phyloP scores from a whole-genome alignment of 495 filamentous ascomycete genomes.

The Talaromyces nanjingensis region DNA sequence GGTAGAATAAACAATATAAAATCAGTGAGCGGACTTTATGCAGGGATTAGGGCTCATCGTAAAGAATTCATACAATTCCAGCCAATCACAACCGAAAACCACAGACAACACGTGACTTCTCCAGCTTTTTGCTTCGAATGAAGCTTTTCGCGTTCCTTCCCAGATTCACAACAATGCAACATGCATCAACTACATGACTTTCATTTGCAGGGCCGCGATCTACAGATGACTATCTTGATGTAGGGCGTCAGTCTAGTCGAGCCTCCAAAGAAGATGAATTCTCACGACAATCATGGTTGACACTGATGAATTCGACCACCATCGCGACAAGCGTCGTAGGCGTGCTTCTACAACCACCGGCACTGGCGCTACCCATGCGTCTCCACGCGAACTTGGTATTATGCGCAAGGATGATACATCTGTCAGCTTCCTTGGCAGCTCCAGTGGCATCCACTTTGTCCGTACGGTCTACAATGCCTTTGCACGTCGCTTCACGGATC shows the following conservation, averaged over 20 bases:
- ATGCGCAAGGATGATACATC: slow-evolving; percentile 34
- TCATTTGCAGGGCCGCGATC: background rate
- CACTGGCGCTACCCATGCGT: slow-evolving; percentile 12
- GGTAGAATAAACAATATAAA: too few relatives aligned
- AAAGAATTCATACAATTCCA: background rate
- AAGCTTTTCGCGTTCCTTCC: background rate
- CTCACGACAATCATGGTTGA: background rate
- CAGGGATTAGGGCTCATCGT: too few relatives aligned
- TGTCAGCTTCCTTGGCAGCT: slow-evolving; percentile 39
- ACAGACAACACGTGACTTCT: background rate
- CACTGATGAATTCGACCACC: slow-evolving; percentile 1
- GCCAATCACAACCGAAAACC: background rate
- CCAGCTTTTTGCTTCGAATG: background rate
- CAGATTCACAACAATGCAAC: background rate
- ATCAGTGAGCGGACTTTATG: too few relatives aligned
- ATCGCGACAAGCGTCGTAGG: slow-evolving; percentile 24
- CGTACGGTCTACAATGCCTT: slow-evolving; percentile 39
- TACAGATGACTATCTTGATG: background rate
- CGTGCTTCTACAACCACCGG: slow-evolving; percentile 17
- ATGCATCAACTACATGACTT: background rate
- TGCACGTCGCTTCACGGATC: slow-evolving; percentile 30
- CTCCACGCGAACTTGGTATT: slow-evolving; percentile 31
- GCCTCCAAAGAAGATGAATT: background rate
- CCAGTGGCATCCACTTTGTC: slow-evolving; percentile 45
- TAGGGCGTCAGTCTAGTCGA: background rate